phyloP scores from a whole-genome alignment of 306 rosid species.

The Astragalus membranaceus region DNA sequence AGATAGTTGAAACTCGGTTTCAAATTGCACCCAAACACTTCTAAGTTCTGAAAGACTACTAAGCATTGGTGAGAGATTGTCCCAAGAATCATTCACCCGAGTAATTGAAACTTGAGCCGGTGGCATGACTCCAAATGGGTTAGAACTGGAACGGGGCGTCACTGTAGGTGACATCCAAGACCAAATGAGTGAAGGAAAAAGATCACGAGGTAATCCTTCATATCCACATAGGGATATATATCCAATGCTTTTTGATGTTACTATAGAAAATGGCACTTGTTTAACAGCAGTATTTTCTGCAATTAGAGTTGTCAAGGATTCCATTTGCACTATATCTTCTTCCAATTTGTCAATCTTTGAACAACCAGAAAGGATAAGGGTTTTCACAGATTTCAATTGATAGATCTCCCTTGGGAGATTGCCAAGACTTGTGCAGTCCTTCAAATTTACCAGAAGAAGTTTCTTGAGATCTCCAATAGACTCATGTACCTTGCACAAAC shows the following conservation, averaged over 20 bases:
- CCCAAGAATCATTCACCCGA: background rate
- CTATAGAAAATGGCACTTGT: slow-evolving; percentile 7
- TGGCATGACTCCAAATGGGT: background rate
- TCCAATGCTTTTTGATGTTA: slow-evolving; percentile 7
- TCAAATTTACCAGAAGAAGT: background rate
- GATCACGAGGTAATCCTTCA: slow-evolving; percentile 19
- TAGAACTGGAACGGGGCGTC: background rate
- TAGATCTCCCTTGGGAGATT: background rate
- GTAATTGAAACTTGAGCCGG: background rate
- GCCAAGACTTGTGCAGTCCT: background rate
- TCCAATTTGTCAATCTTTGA: slow-evolving; percentile 18
- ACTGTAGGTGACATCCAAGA: slow-evolving; percentile 31
- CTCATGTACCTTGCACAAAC: background rate
- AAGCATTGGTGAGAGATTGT: background rate
- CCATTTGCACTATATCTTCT: slow-evolving; percentile 32
- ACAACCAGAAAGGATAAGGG: slow-evolving; percentile 36
- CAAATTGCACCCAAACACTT: background rate
- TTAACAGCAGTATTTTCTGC: slow-evolving; percentile 26
- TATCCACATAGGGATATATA: slow-evolving; percentile 27
- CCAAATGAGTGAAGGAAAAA: slow-evolving; percentile 18
- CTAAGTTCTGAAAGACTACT: background rate
- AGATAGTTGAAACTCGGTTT: background rate
- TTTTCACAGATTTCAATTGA: slow-evolving; percentile 24
- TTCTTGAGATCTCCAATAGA: slow-evolving; percentile 20
- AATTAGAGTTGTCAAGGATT: slow-evolving; percentile 26